These are phyloP conservation scores for Verticillium albo-atrum DNA, from an alignment of 2,329 filamentous ascomycete genomes.

Conservation along the genomic window DNA sequence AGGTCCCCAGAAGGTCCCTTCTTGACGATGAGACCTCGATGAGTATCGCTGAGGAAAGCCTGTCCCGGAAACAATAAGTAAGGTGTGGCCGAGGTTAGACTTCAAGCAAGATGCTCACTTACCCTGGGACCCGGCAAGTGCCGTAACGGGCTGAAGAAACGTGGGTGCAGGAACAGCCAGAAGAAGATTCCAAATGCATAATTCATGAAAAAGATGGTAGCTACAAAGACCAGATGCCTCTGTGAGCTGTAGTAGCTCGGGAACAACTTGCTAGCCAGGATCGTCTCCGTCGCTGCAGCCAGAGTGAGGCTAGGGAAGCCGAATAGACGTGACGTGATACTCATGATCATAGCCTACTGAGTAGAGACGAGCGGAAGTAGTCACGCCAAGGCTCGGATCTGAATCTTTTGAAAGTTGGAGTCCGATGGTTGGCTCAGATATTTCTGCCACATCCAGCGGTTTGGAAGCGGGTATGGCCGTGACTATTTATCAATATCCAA, in stretches of 20 bases:
- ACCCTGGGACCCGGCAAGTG: constrained; percentile 13
- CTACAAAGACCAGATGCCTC: constrained; percentile 11
- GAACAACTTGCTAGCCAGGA: constrained; percentile 20
- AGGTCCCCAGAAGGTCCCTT: constrained; percentile 17
- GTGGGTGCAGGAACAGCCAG: constrained; percentile 15
- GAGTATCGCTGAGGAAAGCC: constrained; percentile 12
- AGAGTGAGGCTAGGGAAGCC: constrained; percentile 19
- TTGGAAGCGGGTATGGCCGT: not conserved
- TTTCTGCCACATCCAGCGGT: not conserved
- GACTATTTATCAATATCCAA: not conserved
- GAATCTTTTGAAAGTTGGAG: not conserved
- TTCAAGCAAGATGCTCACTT: not conserved
- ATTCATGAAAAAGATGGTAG: constrained; percentile 10
- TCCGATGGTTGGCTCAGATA: not conserved
- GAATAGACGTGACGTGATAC: constrained; percentile 11
- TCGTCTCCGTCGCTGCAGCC: constrained; percentile 16
- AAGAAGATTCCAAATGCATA: constrained; percentile 12
- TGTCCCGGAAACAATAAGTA: not conserved
- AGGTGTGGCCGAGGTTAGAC: not conserved
- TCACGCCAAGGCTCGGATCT: not conserved
- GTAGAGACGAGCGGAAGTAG: not conserved
- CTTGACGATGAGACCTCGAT: constrained; percentile 13
- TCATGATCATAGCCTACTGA: constrained; percentile 3
- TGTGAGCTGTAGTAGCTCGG: constrained; percentile 11
- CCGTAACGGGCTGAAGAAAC: constrained; percentile 15